Conservation (phyloP, 495 filamentous ascomycete species). For the Aspergillus sclerotioniger region DNA sequence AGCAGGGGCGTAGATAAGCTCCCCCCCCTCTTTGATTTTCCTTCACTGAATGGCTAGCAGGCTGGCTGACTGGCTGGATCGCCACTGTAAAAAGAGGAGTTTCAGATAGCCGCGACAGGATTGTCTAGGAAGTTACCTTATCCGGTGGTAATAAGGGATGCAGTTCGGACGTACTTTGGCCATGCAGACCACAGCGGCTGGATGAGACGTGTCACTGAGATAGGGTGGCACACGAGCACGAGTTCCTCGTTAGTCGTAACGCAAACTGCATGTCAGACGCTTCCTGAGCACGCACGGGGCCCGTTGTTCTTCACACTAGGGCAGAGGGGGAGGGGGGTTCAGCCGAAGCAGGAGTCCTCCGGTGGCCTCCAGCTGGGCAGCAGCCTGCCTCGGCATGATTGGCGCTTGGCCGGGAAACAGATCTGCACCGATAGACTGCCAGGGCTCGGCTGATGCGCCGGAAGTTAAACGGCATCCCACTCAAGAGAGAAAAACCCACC, state of each 20-base stretch:
- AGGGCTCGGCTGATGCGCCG: slow-evolving; percentile 6
- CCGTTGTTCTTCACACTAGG: neutral
- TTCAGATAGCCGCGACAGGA: neutral
- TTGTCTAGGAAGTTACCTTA: neutral
- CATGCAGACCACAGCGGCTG: neutral
- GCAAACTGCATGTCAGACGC: neutral
- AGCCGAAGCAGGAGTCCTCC: neutral
- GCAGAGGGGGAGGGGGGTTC: neutral
- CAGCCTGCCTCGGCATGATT: neutral
- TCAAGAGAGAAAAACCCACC: neutral
- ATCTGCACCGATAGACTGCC: slow-evolving; percentile 2
- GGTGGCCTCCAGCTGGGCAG: neutral
- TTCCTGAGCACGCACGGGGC: neutral
- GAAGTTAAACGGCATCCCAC: slow-evolving; percentile 4
- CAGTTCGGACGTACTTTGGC: neutral
- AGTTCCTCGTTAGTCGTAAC: neutral
- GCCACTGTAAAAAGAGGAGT: neutral
- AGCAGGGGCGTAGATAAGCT: slow-evolving; percentile 1
- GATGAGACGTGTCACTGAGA: neutral
- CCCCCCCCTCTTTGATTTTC: neutral
- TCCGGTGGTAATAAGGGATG: too few relatives aligned
- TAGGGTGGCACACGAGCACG: neutral
- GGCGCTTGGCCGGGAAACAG: neutral
- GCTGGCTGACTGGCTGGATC: neutral
- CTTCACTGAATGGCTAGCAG: neutral